Evolutionary conservation across 1,284 basidiomycete species (phyloP), one percentile per base, ranked within the genome.

Genomic region (Cutaneotrichosporon cyanovorans): DNA sequence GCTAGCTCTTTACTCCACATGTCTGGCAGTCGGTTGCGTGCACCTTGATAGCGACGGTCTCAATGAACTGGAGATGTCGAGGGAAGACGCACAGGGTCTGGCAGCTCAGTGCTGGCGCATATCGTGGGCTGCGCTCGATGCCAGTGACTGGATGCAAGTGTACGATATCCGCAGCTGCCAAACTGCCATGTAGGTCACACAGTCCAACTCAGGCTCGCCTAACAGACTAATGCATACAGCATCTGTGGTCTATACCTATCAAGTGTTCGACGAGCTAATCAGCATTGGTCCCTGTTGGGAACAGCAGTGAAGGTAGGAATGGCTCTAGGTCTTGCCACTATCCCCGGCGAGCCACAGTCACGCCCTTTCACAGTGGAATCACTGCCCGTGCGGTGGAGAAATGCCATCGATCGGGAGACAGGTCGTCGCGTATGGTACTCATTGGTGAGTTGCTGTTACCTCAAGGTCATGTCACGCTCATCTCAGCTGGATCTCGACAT

Each of bases 101-200:
- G 58, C 63, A 1, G 53, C 50, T n/a, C 55, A 42, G 12, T 59
- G 57, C 44, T 59, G 57, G 57, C 34, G 53, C 1, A 44, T 57
- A 21, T 51, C 52, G 32, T 55, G 53, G 39, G 38, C 46, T 20
- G 55, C 58, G 0, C 40, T 59, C 43, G 58, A 55, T 25, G 56
- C 54, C n/a, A 50, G 46, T 21, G 58, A 59, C 32, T 59, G 58
- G 58, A 57, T 59, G 55, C 58, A 59, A 39, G 48, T 55, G 20
- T 55, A 59, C 48, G 48, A 50, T 15, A 54, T 59, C 10, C 49
- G 51, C 15, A 46, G 45, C 20, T 45, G 53, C 20, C 58, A 59
- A 42, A 48, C 58, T 1, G 48, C 57, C 31, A 55, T 59, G 55
- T 57, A 43, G 46, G 52, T 42, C n/a, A 6, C 20, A 1, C 4